Evolutionary conservation across 2,329 filamentous ascomycete genomes (phyloP).

Genomic region (Calonectria multiphialidica): DNA sequence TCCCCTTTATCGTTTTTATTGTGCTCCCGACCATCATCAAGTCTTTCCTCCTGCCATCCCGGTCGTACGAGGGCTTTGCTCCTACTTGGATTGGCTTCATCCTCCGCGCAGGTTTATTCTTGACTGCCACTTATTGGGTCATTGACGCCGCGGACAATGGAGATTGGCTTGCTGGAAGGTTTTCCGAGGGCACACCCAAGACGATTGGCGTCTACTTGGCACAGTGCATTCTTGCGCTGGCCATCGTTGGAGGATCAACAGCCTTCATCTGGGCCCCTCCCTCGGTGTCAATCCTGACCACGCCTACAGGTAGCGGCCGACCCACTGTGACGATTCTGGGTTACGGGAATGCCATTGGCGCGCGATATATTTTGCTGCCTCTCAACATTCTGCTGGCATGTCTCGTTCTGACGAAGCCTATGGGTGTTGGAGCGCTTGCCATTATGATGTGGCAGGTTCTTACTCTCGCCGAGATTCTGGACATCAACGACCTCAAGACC

Average conservation of each 20-base stretch:
- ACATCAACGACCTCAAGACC: constrained; percentile 70
- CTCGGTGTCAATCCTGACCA: constrained; percentile 78
- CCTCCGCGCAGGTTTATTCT: constrained; percentile 80
- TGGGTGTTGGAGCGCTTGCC: constrained; percentile 88
- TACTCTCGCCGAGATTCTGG: constrained; percentile 75
- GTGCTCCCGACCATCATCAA: constrained; percentile 81
- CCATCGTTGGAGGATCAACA: constrained; percentile 85
- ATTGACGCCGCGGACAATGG: constrained; percentile 90
- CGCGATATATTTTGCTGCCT: constrained; percentile 87
- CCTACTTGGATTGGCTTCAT: constrained; percentile 86
- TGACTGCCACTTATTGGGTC: constrained; percentile 87
- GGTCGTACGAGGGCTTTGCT: constrained; percentile 89
- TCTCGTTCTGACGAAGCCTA: constrained; percentile 89
- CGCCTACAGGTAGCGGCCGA: constrained; percentile 56
- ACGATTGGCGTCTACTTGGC: constrained; percentile 81
- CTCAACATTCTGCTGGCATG: constrained; percentile 83
- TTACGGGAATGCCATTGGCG: constrained; percentile 93
- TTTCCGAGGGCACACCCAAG: constrained; percentile 75
- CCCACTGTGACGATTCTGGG: constrained; percentile 83
- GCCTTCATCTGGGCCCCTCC: constrained; percentile 90
- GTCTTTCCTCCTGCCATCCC: constrained; percentile 83
- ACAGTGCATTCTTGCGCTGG: constrained; percentile 82
- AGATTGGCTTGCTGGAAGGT: constrained; percentile 75
- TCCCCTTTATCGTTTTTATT: constrained; percentile 81
- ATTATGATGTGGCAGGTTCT: constrained; percentile 91